Evolutionary conservation across 495 filamentous ascomycete species (phyloP).

Genomic region (Cetradonia linearis): DNA sequence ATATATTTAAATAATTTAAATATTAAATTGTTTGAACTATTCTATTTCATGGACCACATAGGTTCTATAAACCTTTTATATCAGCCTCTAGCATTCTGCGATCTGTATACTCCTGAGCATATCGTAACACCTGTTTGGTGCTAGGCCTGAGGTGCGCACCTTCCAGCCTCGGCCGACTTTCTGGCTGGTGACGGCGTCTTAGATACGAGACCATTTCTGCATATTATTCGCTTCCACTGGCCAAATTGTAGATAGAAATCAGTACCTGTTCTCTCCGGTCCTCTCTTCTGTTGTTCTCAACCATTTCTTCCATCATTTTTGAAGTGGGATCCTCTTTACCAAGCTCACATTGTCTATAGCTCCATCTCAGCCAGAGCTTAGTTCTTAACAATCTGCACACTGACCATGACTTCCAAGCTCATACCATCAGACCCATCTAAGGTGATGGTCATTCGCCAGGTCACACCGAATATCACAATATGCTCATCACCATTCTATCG

Average conservation of each 20-base stretch:
- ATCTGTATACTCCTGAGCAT: no score
- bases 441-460: slow-evolving; percentile 76
- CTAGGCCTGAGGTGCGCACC: no score
- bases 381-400: background rate
- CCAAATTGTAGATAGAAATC: background rate
- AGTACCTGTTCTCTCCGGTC: background rate
- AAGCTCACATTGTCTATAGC: background rate
- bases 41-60: no score
- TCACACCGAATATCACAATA: slow-evolving; percentile 71
- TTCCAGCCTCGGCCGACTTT: slow-evolving; percentile 2
- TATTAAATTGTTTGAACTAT: no score
- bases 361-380: background rate
- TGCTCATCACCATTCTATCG: slow-evolving; percentile 78
- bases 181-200: background rate
- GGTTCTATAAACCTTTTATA: no score
- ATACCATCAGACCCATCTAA: slow-evolving; percentile 57
- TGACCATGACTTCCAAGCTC: slow-evolving; percentile 36
- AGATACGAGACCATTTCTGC: background rate
- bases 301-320: background rate
- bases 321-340: background rate
- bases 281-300: background rate
- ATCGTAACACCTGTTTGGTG: no score
- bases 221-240: background rate
- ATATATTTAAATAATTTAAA: no score
- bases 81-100: no score